Evolutionary conservation across 495 filamentous ascomycete genomes (phyloP).

Genomic region (Entonaema liquescens): DNA sequence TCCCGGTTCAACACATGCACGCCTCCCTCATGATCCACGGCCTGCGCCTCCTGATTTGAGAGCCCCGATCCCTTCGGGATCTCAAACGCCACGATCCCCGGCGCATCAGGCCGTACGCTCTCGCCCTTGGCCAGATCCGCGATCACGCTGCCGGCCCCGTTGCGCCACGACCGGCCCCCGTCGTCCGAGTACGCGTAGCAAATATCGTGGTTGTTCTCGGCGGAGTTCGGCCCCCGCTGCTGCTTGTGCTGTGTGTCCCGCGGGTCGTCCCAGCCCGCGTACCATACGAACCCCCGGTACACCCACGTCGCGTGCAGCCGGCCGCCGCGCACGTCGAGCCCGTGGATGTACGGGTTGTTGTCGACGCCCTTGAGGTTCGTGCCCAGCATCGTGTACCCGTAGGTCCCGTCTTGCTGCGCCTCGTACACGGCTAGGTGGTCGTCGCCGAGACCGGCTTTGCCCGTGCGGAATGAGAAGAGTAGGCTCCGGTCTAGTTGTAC

Average conservation of each 20-base stretch:
- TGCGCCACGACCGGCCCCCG: slow-evolving; percentile 52
- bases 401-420: neutral
- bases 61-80: slow-evolving; percentile 54
- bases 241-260: slow-evolving; percentile 53
- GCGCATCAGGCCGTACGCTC: slow-evolving; percentile 47
- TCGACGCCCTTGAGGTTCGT: slow-evolving; percentile 53
- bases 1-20: slow-evolving; percentile 60
- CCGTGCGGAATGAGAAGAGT: slow-evolving; percentile 57
- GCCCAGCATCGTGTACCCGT: slow-evolving; percentile 47
- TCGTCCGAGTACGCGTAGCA: slow-evolving; percentile 58
- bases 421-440: slow-evolving; percentile 55
- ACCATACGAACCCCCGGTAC: slow-evolving; percentile 55
- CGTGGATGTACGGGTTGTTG: slow-evolving; percentile 62
- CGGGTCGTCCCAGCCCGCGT: slow-evolving; percentile 55
- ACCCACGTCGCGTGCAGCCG: slow-evolving; percentile 58
- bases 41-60: slow-evolving; percentile 60
- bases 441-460: slow-evolving; percentile 59
- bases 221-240: slow-evolving; percentile 54
- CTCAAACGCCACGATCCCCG: slow-evolving; percentile 51
- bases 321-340: slow-evolving; percentile 45
- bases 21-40: slow-evolving; percentile 52
- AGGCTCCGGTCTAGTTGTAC: slow-evolving; percentile 43
- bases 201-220: slow-evolving; percentile 57
- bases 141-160: slow-evolving; percentile 43
- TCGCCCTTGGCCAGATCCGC: slow-evolving; percentile 47